phyloP scores from a whole-genome alignment of 768 basidiomycete genomes.

The Steccherinum ochraceum region DNA sequence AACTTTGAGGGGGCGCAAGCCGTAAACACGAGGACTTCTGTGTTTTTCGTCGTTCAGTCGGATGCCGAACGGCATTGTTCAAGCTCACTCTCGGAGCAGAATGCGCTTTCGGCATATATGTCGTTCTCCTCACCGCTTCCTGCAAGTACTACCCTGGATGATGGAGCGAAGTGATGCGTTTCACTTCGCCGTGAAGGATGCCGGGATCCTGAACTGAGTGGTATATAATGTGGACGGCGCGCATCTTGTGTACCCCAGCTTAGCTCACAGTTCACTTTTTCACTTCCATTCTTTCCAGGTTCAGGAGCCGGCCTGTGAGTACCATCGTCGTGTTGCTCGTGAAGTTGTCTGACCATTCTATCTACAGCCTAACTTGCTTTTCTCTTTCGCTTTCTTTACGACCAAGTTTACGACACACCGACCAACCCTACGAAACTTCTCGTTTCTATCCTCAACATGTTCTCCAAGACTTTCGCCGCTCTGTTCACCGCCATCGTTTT shows the following conservation, averaged over 20 bases:
- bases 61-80: neutral
- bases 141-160: too few species aligned
- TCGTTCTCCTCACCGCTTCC: neutral
- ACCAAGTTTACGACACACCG: neutral
- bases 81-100: neutral
- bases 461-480: neutral
- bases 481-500: neutral
- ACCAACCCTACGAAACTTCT: neutral
- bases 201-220: too few species aligned
- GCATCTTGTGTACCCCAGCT: neutral
- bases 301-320: neutral
- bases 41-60: too few species aligned
- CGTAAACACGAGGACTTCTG: too few species aligned
- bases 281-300: neutral
- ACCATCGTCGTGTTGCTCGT: neutral
- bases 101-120: neutral
- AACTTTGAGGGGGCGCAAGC: too few species aligned
- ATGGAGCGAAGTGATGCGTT: too few species aligned
- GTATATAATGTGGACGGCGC: too few species aligned
- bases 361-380: neutral
- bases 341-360: too few species aligned
- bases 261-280: neutral
- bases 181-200: too few species aligned
- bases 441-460: neutral
- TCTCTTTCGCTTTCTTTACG: neutral